Conservation (phyloP, 2,329 filamentous ascomycete genomes). For the Botrytis pseudocinerea region DNA sequence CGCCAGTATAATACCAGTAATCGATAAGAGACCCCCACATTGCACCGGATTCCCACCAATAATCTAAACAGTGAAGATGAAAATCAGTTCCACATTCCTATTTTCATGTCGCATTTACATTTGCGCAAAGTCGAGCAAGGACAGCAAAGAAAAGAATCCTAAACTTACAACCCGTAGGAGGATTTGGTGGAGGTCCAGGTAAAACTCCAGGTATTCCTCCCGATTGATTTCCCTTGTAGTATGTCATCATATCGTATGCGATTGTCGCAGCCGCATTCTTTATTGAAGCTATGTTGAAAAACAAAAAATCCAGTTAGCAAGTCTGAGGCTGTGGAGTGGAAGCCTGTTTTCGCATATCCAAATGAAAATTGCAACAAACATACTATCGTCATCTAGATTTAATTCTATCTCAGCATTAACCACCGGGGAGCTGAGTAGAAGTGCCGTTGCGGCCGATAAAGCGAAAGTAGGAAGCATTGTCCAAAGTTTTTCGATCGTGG, state of each 20-base stretch:
- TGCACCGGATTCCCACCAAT: constrained; percentile 63
- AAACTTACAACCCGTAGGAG: constrained; percentile 39
- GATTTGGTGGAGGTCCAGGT: constrained; percentile 46
- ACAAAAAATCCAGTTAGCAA: constrained; percentile 29
- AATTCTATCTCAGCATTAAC: constrained; percentile 36
- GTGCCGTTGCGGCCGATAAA: constrained; percentile 31
- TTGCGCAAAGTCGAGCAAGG: constrained; percentile 20
- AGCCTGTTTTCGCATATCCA: neutral
- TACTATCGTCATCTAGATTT: constrained; percentile 36
- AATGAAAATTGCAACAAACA: neutral
- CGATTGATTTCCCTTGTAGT: constrained; percentile 46
- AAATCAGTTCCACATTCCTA: neutral
- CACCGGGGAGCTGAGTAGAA: constrained; percentile 40
- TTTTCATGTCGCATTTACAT: neutral
- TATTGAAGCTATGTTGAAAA: constrained; percentile 45
- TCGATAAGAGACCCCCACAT: constrained; percentile 62
- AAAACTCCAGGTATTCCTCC: constrained; percentile 52
- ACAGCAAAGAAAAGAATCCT: neutral
- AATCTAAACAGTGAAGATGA: constrained; percentile 42
- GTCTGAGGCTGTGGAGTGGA: neutral
- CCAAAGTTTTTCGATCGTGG: neutral
- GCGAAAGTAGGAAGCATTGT: constrained; percentile 34
- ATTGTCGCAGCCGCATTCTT: constrained; percentile 39
- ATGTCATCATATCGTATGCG: constrained; percentile 43
- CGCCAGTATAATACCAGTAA: constrained; percentile 63